Percentiles rank a stretch among this genome's conserved stretches.
Conservation (phyloP, 208 protist species). For the Naegleria fowleri region DNA sequence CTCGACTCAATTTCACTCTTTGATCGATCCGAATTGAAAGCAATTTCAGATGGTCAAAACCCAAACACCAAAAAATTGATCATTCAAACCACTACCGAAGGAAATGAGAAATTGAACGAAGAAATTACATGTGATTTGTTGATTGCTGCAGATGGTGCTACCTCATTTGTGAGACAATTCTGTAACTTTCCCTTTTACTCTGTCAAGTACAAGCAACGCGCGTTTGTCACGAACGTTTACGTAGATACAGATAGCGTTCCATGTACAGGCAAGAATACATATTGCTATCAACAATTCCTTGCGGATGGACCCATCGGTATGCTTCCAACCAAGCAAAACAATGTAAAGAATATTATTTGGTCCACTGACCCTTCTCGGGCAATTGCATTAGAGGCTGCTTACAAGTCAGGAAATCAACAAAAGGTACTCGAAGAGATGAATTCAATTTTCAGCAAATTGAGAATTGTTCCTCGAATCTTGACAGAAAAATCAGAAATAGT, state of each 20-base stretch:
- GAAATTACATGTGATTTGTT: neutral
- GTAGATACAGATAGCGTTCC: neutral
- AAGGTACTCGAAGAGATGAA: neutral
- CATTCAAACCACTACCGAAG: neutral
- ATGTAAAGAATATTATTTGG: constrained; percentile 8
- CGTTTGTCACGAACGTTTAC: neutral
- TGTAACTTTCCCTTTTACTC: neutral
- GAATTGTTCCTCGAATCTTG: neutral
- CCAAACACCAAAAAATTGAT: neutral
- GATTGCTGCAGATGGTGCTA: neutral
- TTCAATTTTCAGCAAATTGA: neutral
- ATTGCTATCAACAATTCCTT: constrained; percentile 5
- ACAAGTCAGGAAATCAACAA: neutral
- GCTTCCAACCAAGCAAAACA: neutral
- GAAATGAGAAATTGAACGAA: neutral
- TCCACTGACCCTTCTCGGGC: neutral
- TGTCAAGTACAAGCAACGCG: neutral
- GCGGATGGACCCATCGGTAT: neutral
- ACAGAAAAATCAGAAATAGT: neutral
- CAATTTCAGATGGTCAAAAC: neutral
- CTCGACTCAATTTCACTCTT: neutral
- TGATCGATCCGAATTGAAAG: neutral
- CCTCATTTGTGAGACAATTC: neutral
- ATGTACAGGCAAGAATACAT: neutral
- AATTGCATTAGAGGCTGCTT: neutral